Evolutionary conservation across 495 filamentous ascomycete species (phyloP).

Genomic region (Opeltia flavorubescens): DNA sequence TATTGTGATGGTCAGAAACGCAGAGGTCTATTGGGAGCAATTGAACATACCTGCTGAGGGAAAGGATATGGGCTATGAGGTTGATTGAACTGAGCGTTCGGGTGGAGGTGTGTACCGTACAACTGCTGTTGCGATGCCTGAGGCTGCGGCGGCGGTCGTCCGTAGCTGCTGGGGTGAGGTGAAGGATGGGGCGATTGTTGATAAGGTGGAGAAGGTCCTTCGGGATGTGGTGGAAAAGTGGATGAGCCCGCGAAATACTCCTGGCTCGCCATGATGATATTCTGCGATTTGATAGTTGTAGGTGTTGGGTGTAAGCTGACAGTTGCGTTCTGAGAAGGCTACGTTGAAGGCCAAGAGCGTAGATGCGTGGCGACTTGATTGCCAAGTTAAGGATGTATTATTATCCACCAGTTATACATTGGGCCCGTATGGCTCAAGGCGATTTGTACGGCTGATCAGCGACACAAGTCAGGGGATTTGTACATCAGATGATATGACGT

Average conservation of each 20-base stretch:
- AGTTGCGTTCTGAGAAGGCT: too few relatives aligned
- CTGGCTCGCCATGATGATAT: constrained; percentile 12
- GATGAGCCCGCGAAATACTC: constrained; percentile 13
- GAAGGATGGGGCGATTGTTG: constrained; percentile 3
- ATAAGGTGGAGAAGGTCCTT: constrained; percentile 14
- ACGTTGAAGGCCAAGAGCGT: too few relatives aligned
- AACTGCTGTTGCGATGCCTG: constrained; percentile 8
- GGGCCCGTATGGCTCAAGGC: too few relatives aligned
- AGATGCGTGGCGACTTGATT: too few relatives aligned
- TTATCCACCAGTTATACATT: too few relatives aligned
- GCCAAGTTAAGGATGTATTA: too few relatives aligned
- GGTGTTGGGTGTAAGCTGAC: background rate
- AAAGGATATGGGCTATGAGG: background rate
- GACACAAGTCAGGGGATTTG: too few relatives aligned
- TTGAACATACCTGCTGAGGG: background rate
- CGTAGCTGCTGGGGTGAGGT: background rate
- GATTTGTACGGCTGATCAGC: too few relatives aligned
- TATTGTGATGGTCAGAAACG: background rate
- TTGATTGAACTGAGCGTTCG: constrained; percentile 8
- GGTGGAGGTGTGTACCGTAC: constrained; percentile 10
- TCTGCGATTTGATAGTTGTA: too few relatives aligned
- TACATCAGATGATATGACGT: too few relatives aligned
- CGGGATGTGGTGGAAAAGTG: constrained; percentile 14
- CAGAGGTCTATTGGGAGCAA: background rate
- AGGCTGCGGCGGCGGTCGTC: constrained; percentile 3